phyloP scores from a whole-genome alignment of 306 rosid genomes.

The Trifolium fragiferum region DNA sequence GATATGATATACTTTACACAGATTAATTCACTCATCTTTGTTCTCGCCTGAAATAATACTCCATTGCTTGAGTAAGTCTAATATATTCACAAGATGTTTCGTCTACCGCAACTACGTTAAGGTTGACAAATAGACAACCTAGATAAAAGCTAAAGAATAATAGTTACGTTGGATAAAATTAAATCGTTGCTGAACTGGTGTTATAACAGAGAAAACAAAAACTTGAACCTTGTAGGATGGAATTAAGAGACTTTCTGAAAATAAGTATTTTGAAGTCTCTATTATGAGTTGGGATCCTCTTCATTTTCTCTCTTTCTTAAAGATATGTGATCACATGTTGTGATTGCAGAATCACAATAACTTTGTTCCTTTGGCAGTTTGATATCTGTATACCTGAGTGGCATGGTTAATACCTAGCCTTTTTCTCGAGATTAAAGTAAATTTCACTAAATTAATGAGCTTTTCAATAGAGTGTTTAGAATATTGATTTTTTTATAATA shows the following conservation, averaged over 20 bases:
- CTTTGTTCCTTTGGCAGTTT: neutral
- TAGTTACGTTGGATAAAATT: neutral
- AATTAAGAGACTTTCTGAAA: neutral
- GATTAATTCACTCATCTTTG: slow-evolving; percentile 7
- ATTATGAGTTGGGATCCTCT: neutral
- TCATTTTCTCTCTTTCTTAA: too few species aligned
- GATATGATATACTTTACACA: slow-evolving; percentile 15
- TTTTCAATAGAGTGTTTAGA: neutral
- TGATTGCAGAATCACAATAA: neutral
- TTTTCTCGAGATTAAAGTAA: neutral
- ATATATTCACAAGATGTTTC: neutral
- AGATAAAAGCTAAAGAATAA: neutral
- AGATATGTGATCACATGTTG: neutral
- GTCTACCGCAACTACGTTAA: slow-evolving; percentile 14
- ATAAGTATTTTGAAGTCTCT: neutral
- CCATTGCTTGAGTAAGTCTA: slow-evolving; percentile 3
- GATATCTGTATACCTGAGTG: neutral
- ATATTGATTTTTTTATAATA: too few species aligned
- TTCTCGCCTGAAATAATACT: slow-evolving; percentile 1
- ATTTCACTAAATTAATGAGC: neutral
- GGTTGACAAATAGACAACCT: neutral
- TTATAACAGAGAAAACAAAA: neutral
- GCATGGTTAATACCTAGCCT: neutral
- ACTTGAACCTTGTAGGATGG: neutral
- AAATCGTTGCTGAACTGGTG: slow-evolving; percentile 17